Base-by-base conservation (phyloP, 805 yeast species). In the Wickerhamiella sergipiensis region DNA sequence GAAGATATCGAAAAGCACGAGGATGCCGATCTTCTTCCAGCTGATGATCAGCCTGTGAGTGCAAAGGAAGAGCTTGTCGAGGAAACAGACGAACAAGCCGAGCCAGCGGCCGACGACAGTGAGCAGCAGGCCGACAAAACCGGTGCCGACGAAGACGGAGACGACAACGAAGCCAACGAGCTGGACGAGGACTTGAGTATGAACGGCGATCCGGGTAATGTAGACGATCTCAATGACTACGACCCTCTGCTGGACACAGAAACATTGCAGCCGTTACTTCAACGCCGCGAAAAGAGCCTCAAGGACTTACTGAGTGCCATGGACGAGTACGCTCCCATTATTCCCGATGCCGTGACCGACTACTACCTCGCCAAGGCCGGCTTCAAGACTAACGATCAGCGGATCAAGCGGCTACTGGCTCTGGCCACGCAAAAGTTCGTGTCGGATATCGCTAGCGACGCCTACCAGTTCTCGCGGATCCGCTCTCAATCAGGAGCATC, bases 291-390 rank as follows among this genome's bases (percentile, higher is more conserved):
- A 15, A 55, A 55, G 33, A 54, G 59, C 29, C 69, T 92, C 49
- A 79, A 82, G 58, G 97, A 92, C 59, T 81, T 92, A 36, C 71
- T 92, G 26, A 83, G 82, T 33, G 72, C 88, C 73, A 83, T 92
- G 90, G 95, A 87, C 57, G 96, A 88, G 53, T 87, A 82, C 64
- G 86, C 95, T 2, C 98, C 98, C 1, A 82, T 90, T 33, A 92
- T 92, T 42, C 98, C 98, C 0, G 97, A 92, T 64, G 89, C 95
- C 0, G 97, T 92, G 10, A 85, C 95, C 0, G 97, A 90, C 62
- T 92, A 88, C 64, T 92, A 90, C 61, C 68, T 90, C 49, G 78
- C 86, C 22, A 82, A 83, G 61, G 83, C 87, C 55, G 97, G 97
- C 40, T 81, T 92, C 59, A 83, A 81, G 52, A 79, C 92, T 24